A percentile compares a stretch with the other conserved stretches of the same genome.
These are phyloP conservation scores for Manihot esculenta DNA, from an alignment of 441 rosid genomes.

Conservation along the genomic window DNA sequence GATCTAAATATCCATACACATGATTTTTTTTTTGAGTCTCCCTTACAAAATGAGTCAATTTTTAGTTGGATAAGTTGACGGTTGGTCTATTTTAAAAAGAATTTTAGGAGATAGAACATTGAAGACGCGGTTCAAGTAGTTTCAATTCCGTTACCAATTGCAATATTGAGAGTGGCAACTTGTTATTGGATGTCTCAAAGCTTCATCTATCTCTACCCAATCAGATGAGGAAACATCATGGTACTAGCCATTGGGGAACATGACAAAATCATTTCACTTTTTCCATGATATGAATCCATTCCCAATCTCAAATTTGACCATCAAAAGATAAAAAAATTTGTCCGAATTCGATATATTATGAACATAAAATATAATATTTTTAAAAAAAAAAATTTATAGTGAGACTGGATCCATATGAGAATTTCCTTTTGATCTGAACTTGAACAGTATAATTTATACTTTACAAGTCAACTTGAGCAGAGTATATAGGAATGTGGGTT, in stretches of 20 bases:
- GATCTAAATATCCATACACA: background rate
- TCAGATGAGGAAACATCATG: constrained; percentile 2
- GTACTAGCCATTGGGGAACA: constrained; percentile 1
- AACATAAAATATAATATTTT: too few species aligned
- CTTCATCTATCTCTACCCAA: background rate
- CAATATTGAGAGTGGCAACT: background rate
- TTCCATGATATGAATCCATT: background rate
- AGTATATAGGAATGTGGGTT: background rate
- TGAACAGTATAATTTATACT: background rate
- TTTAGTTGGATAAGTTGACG: background rate
- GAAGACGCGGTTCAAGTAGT: background rate
- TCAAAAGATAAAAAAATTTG: too few species aligned
- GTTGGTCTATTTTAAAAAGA: background rate
- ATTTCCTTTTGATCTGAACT: background rate
- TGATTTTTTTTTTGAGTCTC: background rate
- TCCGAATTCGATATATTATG: too few species aligned
- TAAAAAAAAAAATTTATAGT: too few species aligned
- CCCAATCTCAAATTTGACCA: background rate
- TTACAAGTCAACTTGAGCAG: constrained; percentile 1
- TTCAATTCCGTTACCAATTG: background rate
- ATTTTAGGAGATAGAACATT: background rate
- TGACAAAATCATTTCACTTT: background rate
- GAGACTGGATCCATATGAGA: too few species aligned
- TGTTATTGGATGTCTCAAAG: background rate
- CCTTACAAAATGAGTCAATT: background rate